Base-by-base conservation (phyloP, 1,284 basidiomycete species). In the Somion occarium region DNA sequence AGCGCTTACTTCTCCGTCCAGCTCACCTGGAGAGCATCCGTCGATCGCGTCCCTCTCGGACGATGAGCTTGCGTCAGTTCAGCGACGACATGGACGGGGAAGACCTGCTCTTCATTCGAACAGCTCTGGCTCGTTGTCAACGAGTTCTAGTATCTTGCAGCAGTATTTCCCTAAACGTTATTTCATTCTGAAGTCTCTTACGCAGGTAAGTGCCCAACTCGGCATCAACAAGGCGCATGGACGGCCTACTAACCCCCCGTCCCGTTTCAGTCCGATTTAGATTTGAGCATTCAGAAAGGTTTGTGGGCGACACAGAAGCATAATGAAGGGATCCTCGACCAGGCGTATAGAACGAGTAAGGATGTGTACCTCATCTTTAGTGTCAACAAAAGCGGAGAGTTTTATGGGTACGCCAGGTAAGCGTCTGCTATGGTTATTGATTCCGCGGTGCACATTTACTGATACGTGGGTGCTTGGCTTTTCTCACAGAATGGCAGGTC, bases 241-340 rank as follows among this genome's bases (percentile, higher is more conserved):
- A 39, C n/a, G 18, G 13, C 19, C 7, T 45, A 5, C 13, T 23
- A 38, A 11, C 23, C 23, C 4, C 38, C 24, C 19, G 22, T 38
- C 38, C 24, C 39, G 12, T 41, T 11, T 49, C 61, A 92, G 85
- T 80, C 79, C 56, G 93, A 97, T 65, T 73, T 98, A 58, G 87
- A 94, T 58, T 73, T 90, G 23, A 93, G 91, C 59, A 83, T 93
- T n/a, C 73, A 87, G 64, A 80, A 79, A 5, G 87, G 91, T 1
- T 57, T 88, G 0, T 98, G 96, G 95, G 87, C 89, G 30, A 98
- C 95, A 0, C 96, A 98, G 68, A 79, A 79, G 53, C 95, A 98
- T 70, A 98, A 98, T 62, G 94, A 98, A 68, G 79, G 79, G 3
- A 82, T 92, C 41, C 72, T 94, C 24, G 93, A 98, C 60, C 92